Percentiles rank a stretch among this genome's conserved stretches.
Conservation (phyloP, 2,329 filamentous ascomycete species). For the Metarhizium album region DNA sequence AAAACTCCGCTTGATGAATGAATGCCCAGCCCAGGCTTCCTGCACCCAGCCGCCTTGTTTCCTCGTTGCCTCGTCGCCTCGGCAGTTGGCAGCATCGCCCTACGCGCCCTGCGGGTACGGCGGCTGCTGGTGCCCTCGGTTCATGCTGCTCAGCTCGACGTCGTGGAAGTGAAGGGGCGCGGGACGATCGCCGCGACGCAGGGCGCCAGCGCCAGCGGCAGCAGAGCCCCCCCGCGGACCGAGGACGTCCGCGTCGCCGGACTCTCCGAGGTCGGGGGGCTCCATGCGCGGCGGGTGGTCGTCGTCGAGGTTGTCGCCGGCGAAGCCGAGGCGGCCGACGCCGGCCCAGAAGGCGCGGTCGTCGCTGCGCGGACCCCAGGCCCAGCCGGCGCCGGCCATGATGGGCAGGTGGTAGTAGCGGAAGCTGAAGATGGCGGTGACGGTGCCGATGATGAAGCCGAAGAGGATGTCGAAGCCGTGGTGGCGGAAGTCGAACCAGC, state of each 20-base stretch:
- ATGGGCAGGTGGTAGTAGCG: conserved; percentile 80
- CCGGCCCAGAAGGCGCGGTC: conserved; percentile 71
- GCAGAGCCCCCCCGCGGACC: neutral
- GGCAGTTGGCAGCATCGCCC: neutral
- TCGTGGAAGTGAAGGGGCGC: conserved; percentile 17
- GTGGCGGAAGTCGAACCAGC: conserved; percentile 82
- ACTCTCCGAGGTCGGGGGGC: conserved; percentile 15
- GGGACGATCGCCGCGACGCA: conserved; percentile 2
- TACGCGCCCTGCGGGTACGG: neutral
- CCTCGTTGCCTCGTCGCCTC: too few species aligned
- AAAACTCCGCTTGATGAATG: neutral
- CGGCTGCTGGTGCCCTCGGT: neutral
- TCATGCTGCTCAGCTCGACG: conserved; percentile 20
- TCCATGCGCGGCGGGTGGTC: conserved; percentile 13
- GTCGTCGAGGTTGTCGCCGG: conserved; percentile 28
- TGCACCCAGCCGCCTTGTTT: neutral
- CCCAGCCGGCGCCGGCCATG: conserved; percentile 66
- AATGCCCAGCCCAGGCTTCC: neutral
- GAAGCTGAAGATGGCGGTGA: conserved; percentile 64
- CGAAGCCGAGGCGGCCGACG: conserved; percentile 50
- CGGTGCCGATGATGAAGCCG: conserved; percentile 67
- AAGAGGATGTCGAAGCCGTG: conserved; percentile 88
- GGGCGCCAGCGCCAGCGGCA: neutral
- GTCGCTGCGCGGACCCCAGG: conserved; percentile 69
- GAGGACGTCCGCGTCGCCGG: conserved; percentile 14